Base-by-base conservation (phyloP, 768 basidiomycete species). In the Lentinus brumalis region DNA sequence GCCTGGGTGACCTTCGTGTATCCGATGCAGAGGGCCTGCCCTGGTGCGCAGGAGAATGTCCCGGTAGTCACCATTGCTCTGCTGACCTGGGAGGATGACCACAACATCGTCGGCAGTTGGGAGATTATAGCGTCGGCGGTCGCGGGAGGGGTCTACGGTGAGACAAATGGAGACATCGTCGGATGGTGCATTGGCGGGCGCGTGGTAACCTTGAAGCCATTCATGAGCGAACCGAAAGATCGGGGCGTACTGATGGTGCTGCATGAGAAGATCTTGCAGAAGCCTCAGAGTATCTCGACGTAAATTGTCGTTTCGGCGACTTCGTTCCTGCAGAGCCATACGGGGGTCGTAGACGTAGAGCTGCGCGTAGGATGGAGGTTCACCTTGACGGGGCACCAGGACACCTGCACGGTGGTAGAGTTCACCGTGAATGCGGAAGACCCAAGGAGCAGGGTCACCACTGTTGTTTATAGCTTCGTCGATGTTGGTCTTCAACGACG, bases 41-140 rank as follows among this genome's bases (percentile, higher is more conserved):
- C 44, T 11, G 2, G 1, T 1, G 15, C 7, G 44, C 1, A 45
- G 44, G 15, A 45, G 7, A n/a, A 45, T 45, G 16, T 45, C 44
- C 5, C 44, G 6, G 7, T 3, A 11, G 44, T 45, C 44, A 11
- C 44, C 44, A 45, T 7, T 3, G 1, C 32, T 10, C 32, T 58
- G 64, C 53, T n/a, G n/a, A n/a, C 63, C 64, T n/a, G 68, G 60
- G 0, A 68, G 50, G 4, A 30, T 50, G 0, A 80, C 42, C 8
- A 81, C 58, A n/a, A 81, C 78, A 44, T 83, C 79, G 58, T 75
- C 66, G 0, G 74, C 70, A 49, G 75, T 77, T 1, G 82, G 81
- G 0, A 78, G 59, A 61, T 83, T 83, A 54, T 84, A 81, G 15
- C 72, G 55, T 8, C 76, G 65, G 0, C 45, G 66, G 69, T 81